A percentile compares a stretch with the other conserved stretches of the same genome.
Conservation (phyloP, 805 yeast species). For the Sungouiozyma ichnusensis region DNA sequence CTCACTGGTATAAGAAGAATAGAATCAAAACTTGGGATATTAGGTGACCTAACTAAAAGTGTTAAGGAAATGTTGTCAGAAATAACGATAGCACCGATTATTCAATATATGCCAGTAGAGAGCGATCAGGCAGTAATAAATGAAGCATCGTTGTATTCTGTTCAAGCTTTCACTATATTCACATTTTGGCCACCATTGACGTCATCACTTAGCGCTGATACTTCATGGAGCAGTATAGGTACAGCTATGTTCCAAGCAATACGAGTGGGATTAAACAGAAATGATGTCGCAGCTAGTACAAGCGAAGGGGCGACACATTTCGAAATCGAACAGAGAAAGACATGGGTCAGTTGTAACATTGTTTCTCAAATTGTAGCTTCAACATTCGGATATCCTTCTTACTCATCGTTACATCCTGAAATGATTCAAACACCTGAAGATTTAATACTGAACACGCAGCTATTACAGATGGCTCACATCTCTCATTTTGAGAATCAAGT, state of each 20-base stretch:
- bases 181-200: conserved; percentile 95
- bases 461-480: conserved; percentile 69
- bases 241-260: conserved; percentile 88
- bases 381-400: conserved; percentile 89
- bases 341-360: conserved; percentile 90
- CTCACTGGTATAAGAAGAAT: conserved; percentile 59
- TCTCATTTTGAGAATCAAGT: conserved; percentile 79
- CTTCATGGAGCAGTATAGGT: conserved; percentile 91
- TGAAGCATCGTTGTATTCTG: conserved; percentile 84
- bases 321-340: conserved; percentile 67
- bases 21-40: conserved; percentile 31
- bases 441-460: conserved; percentile 37
- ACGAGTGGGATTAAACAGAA: conserved; percentile 79
- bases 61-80: conserved; percentile 75
- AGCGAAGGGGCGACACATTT: conserved; percentile 30
- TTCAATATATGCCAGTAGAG: conserved; percentile 68
- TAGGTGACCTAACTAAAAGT: conserved; percentile 52
- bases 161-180: conserved; percentile 80
- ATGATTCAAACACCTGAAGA: not conserved
- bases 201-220: conserved; percentile 86
- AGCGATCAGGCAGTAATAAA: conserved; percentile 61
- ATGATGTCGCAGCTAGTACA: conserved; percentile 49
- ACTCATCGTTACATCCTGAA: conserved; percentile 66
- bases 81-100: conserved; percentile 82
- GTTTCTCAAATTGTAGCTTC: conserved; percentile 85